Evolutionary conservation across 306 rosid species (phyloP).

Genomic region (Spatholobus suberectus): DNA sequence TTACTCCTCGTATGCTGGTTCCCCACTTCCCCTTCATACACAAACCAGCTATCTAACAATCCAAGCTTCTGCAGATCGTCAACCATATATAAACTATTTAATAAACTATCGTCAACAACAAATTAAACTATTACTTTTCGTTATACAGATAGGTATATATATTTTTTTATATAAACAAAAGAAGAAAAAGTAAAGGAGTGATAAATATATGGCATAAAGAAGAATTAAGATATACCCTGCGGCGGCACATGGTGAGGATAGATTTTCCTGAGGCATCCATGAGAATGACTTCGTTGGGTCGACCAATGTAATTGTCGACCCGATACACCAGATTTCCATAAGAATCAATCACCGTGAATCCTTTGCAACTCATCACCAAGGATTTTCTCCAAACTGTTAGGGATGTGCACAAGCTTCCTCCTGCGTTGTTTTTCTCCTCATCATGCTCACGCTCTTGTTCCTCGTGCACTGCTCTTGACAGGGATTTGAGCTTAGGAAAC

Average conservation of each 20-base stretch:
- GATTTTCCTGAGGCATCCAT: constrained; percentile 84
- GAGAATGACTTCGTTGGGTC: constrained; percentile 64
- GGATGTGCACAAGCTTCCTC: constrained; percentile 36
- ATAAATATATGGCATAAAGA: not conserved
- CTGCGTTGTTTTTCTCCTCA: constrained; percentile 10
- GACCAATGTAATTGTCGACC: constrained; percentile 74
- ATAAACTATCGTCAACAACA: not conserved
- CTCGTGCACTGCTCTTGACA: constrained; percentile 69
- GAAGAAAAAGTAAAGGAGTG: not conserved
- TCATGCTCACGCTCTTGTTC: constrained; percentile 42
- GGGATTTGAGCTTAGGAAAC: constrained; percentile 51
- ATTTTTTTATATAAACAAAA: not conserved
- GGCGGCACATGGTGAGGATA: constrained; percentile 71
- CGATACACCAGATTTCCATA: constrained; percentile 71
- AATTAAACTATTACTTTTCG: not conserved
- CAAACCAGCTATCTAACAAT: constrained; percentile 63
- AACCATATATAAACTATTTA: not conserved
- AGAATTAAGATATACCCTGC: constrained; percentile 50
- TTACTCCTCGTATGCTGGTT: not conserved
- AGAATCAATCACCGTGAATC: constrained; percentile 80
- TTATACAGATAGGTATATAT: not conserved
- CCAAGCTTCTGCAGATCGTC: constrained; percentile 55
- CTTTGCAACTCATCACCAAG: constrained; percentile 68
- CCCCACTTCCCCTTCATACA: constrained; percentile 70
- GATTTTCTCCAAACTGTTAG: constrained; percentile 90